Conservation (phyloP, 2,329 filamentous ascomycete genomes). For the Penicillium sp. region DNA sequence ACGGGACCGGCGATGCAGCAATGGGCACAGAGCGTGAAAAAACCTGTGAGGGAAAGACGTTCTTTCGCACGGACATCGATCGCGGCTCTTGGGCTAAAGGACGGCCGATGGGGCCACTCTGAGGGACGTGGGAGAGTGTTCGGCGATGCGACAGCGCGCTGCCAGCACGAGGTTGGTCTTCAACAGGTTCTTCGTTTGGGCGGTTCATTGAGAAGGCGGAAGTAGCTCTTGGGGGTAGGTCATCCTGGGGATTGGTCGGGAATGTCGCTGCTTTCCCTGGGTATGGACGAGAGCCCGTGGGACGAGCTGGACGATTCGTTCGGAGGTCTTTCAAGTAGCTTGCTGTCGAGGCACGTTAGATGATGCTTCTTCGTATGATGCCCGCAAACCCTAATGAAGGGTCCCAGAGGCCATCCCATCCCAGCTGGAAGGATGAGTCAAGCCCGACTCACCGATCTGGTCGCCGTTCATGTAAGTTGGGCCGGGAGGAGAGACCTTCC, state of each 20-base stretch:
- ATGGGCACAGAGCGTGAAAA: conserved; percentile 26
- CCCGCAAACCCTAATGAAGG: neutral
- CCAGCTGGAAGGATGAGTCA: neutral
- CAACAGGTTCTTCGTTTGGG: conserved; percentile 18
- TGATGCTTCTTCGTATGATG: neutral
- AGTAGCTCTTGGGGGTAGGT: conserved; percentile 41
- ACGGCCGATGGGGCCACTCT: conserved; percentile 33
- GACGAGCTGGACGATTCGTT: conserved; percentile 56
- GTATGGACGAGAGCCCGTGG: conserved; percentile 60
- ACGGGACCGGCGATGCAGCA: conserved; percentile 37
- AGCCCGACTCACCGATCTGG: conserved; percentile 44
- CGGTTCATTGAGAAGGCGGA: conserved; percentile 44
- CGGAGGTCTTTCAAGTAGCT: conserved; percentile 62
- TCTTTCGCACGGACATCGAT: conserved; percentile 32
- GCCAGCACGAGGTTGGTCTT: conserved; percentile 35
- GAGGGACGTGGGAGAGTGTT: conserved; percentile 28
- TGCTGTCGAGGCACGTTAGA: conserved; percentile 42
- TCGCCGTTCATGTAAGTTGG: conserved; percentile 49
- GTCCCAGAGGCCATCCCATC: neutral
- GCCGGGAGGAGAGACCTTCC: conserved; percentile 49
- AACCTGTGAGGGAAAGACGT: conserved; percentile 38
- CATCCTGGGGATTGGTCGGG: conserved; percentile 23
- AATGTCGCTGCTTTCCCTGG: conserved; percentile 49
- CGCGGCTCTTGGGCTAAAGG: conserved; percentile 42
- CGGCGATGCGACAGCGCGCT: conserved; percentile 45